A percentile compares a stretch with the other conserved stretches of the same genome.
Evolutionary conservation across 2,329 filamentous ascomycete genomes (phyloP).

Genomic region (Penicillium sumatraense): DNA sequence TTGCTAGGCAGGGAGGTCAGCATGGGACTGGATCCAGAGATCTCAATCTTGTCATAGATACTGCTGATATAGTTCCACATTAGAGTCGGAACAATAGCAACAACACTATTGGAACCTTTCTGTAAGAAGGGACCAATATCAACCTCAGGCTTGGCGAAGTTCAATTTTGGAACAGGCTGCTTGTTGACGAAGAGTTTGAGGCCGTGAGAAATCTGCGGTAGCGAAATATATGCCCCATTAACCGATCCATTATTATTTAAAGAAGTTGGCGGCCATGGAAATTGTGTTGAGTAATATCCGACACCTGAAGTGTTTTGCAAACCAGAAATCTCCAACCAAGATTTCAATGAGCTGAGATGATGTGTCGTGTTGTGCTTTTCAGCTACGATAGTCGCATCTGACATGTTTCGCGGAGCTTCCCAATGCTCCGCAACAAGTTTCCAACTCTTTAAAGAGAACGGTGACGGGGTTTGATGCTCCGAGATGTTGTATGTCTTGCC

Average conservation of each 20-base stretch:
- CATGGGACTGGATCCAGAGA: slow-evolving; percentile 3
- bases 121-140: slow-evolving; percentile 5
- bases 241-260: background rate
- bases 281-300: background rate
- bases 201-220: slow-evolving; percentile 2
- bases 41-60: slow-evolving; percentile 2
- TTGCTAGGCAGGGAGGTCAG: slow-evolving; percentile 3
- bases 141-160: background rate
- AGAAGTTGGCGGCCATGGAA: background rate
- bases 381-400: slow-evolving; percentile 16
- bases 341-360: slow-evolving; percentile 27
- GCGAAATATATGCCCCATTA: background rate
- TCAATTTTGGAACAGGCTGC: background rate
- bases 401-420: slow-evolving; percentile 41
- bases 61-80: slow-evolving; percentile 10
- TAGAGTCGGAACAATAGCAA: slow-evolving; percentile 4
- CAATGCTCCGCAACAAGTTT: slow-evolving; percentile 45
- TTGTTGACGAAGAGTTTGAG: slow-evolving; percentile 3
- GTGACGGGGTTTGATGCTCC: slow-evolving; percentile 8
- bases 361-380: slow-evolving; percentile 6
- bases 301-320: slow-evolving; percentile 29
- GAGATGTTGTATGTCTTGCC: slow-evolving; percentile 14
- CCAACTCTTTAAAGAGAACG: slow-evolving; percentile 37
- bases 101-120: background rate
- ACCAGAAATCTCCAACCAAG: slow-evolving; percentile 40